A percentile compares a stretch with the other conserved stretches of the same genome.
phyloP scores from a whole-genome alignment of 83 land plant species.

The Picea mariana region DNA sequence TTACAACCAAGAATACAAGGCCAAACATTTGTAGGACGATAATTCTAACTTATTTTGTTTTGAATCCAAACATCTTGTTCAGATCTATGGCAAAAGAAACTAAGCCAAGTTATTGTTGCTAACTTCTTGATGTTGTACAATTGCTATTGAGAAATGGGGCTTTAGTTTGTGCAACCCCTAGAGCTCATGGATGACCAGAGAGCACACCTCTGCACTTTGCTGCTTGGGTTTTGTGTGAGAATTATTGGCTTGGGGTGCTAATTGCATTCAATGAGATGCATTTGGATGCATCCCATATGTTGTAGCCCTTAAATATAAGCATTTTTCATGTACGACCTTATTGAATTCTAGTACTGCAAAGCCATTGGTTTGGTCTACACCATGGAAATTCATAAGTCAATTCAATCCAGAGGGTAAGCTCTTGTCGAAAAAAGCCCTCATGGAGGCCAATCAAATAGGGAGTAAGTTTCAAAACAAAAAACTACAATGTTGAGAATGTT shows the following conservation, averaged over 20 bases:
- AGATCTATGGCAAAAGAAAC: no score
- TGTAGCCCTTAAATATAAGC: slow-evolving; percentile 60
- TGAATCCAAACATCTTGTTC: no score
- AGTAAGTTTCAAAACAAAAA: no score
- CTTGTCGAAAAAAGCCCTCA: slow-evolving; percentile 61
- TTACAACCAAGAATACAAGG: no score
- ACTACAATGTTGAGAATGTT: no score
- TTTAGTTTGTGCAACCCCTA: slow-evolving; percentile 72
- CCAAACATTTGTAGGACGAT: no score
- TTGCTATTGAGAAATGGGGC: slow-evolving; percentile 59
- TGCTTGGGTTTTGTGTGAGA: slow-evolving; percentile 58
- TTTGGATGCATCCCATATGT: slow-evolving; percentile 70
- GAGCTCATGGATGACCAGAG: slow-evolving; percentile 66
- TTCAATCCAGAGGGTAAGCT: slow-evolving; percentile 64
- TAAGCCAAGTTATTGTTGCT: no score
- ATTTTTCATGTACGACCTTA: slow-evolving; percentile 64
- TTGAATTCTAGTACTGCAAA: slow-evolving; percentile 71
- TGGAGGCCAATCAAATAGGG: slow-evolving; percentile 67
- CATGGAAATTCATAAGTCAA: slow-evolving; percentile 71
- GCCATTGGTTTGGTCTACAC: slow-evolving; percentile 84
- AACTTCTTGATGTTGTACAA: slow-evolving; percentile 35
- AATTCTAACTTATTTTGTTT: no score
- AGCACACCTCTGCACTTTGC: slow-evolving; percentile 84
- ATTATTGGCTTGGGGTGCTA: slow-evolving; percentile 88
- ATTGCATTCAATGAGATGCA: slow-evolving; percentile 61